These are phyloP conservation scores for Diplodia mutila DNA, from an alignment of 2,329 filamentous ascomycete genomes.

Conservation along the genomic window DNA sequence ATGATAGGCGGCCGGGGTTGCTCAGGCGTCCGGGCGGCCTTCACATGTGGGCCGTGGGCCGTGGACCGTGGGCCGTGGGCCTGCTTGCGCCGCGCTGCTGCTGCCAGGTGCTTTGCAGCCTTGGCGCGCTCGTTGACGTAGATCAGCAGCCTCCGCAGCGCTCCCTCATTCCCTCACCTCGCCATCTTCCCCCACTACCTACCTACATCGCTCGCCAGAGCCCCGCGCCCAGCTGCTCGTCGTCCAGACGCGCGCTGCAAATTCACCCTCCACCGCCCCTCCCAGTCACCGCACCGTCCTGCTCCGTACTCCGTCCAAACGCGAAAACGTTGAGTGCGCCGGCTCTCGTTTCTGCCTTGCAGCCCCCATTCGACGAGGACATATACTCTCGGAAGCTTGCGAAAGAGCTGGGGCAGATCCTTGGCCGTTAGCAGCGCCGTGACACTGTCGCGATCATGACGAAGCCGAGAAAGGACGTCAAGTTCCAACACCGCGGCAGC, in stretches of 20 bases:
- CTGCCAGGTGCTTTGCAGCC: constrained; percentile 20
- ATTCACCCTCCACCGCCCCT: background rate
- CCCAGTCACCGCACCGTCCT: constrained; percentile 3
- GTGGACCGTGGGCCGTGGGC: no score
- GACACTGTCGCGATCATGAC: constrained; percentile 21
- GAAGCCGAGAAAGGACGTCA: constrained; percentile 59
- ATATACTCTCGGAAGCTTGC: background rate
- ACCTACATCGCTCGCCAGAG: background rate
- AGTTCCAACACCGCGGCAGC: constrained; percentile 54
- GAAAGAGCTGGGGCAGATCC: background rate
- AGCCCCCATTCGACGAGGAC: constrained; percentile 2
- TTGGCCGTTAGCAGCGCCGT: background rate
- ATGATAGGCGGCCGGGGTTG: constrained; percentile 18
- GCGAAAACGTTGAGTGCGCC: constrained; percentile 14
- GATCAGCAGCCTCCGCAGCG: constrained; percentile 19
- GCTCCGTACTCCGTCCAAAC: constrained; percentile 5
- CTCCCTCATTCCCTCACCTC: constrained; percentile 19
- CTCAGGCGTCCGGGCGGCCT: constrained; percentile 7
- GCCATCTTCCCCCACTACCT: background rate
- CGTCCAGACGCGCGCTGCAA: background rate
- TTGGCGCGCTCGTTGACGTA: constrained; percentile 26
- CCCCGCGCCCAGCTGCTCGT: background rate
- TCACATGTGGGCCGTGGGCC: constrained; percentile 21
- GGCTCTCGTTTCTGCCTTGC: background rate
- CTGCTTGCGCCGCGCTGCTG: no score